These are phyloP conservation scores for Lentinula lateritia DNA, from an alignment of 768 basidiomycete species.

Conservation along the genomic window DNA sequence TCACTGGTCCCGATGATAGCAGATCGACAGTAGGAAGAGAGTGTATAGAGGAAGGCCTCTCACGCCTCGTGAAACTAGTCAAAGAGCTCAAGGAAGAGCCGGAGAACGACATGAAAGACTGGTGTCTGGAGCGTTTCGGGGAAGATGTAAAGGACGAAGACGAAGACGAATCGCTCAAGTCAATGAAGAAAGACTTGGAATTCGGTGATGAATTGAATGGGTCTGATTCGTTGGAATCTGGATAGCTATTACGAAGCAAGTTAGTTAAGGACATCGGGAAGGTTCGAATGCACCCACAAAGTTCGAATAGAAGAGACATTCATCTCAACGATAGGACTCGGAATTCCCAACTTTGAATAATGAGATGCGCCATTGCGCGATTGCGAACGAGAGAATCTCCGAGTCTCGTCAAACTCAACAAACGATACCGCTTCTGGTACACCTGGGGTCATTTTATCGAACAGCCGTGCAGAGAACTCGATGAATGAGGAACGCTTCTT, in stretches of 20 bases:
- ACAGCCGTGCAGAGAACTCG: slow-evolving; percentile 3
- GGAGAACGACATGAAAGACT: slow-evolving; percentile 38
- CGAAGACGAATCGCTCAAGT: slow-evolving; percentile 25
- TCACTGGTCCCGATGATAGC: slow-evolving; percentile 5
- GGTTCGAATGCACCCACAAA: neutral
- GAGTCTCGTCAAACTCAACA: slow-evolving; percentile 4
- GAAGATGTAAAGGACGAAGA: neutral
- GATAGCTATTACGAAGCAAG: neutral
- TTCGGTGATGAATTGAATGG: slow-evolving; percentile 34
- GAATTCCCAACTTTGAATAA: neutral
- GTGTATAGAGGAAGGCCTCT: slow-evolving; percentile 26
- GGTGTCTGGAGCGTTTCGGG: slow-evolving; percentile 22
- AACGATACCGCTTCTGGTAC: slow-evolving; percentile 1
- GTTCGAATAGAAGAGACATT: neutral
- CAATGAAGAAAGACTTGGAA: slow-evolving; percentile 40
- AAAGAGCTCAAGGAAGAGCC: slow-evolving; percentile 25
- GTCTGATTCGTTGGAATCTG: slow-evolving; percentile 21
- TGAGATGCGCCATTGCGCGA: neutral
- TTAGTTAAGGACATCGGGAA: neutral
- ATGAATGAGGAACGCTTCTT: slow-evolving; percentile 3
- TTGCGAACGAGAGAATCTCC: neutral
- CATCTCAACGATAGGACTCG: neutral
- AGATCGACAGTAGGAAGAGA: slow-evolving; percentile 21
- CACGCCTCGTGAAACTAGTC: slow-evolving; percentile 14
- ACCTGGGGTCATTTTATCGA: neutral